phyloP scores from a whole-genome alignment of 352 stramenopile species.

The Phytopythium litorale region DNA sequence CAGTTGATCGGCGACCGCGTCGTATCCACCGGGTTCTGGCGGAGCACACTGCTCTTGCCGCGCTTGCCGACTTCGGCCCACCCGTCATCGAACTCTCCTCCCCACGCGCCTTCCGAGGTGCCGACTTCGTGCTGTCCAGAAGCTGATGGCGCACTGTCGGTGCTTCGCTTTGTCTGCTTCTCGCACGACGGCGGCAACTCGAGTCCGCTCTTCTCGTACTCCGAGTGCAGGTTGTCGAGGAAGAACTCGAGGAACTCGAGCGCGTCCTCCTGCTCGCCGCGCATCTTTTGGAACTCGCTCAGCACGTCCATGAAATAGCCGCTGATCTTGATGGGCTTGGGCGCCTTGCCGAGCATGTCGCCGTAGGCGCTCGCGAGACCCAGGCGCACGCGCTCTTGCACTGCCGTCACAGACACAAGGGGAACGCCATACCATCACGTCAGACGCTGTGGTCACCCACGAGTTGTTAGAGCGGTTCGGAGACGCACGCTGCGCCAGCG shows the following conservation, averaged over 20 bases:
- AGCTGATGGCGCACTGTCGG: slow-evolving; percentile 7
- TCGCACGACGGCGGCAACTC: slow-evolving; percentile 53
- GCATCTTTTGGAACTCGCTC: slow-evolving; percentile 79
- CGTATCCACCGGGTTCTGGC: slow-evolving; percentile 63
- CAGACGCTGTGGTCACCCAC: background rate
- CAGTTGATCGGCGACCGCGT: slow-evolving; percentile 78
- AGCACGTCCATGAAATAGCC: slow-evolving; percentile 82
- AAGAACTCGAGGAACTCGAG: slow-evolving; percentile 88
- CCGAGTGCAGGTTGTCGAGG: slow-evolving; percentile 76
- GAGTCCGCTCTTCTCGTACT: slow-evolving; percentile 75
- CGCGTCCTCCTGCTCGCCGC: slow-evolving; percentile 77
- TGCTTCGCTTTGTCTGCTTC: slow-evolving; percentile 48
- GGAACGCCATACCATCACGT: slow-evolving; percentile 1
- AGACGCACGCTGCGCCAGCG: slow-evolving; percentile 56
- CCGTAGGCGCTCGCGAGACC: slow-evolving; percentile 15
- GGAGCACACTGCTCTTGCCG: slow-evolving; percentile 74
- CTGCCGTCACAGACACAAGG: slow-evolving; percentile 8
- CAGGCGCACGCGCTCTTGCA: slow-evolving; percentile 13
- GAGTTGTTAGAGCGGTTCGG: background rate
- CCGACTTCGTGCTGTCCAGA: background rate
- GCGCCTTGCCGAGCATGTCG: slow-evolving; percentile 42
- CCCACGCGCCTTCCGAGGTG: background rate
- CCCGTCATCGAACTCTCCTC: slow-evolving; percentile 46
- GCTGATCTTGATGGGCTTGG: slow-evolving; percentile 72
- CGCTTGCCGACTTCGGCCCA: slow-evolving; percentile 78